Conservation (phyloP, 495 filamentous ascomycete genomes). For the Podospora australis region DNA sequence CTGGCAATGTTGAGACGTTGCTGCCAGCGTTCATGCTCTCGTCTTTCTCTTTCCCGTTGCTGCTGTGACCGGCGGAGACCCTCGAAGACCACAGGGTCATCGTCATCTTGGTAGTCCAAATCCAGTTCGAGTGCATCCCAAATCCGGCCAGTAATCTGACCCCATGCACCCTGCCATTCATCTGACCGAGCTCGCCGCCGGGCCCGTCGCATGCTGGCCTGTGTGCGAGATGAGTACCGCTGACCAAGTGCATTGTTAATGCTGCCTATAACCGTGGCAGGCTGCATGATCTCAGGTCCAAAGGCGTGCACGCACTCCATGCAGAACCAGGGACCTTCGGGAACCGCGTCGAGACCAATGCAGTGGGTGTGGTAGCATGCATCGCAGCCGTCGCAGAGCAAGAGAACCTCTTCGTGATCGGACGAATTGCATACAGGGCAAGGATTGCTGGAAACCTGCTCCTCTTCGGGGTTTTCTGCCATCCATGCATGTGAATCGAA, state of each 20-base stretch:
- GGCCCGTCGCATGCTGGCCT: slow-evolving; percentile 40
- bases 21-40: slow-evolving; percentile 69
- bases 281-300: slow-evolving; percentile 39
- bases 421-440: slow-evolving; percentile 74
- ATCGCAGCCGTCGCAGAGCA: slow-evolving; percentile 86
- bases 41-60: slow-evolving; percentile 54
- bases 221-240: slow-evolving; percentile 43
- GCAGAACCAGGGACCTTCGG: slow-evolving; percentile 78
- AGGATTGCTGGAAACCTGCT: slow-evolving; percentile 53
- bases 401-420: slow-evolving; percentile 70
- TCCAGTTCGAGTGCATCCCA: slow-evolving; percentile 63
- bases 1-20: slow-evolving; percentile 73
- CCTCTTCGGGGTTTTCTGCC: slow-evolving; percentile 65
- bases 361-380: slow-evolving; percentile 80
- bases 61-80: slow-evolving; percentile 48
- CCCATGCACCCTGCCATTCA: slow-evolving; percentile 52
- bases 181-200: slow-evolving; percentile 42
- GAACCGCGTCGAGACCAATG: slow-evolving; percentile 67
- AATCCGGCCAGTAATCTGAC: slow-evolving; percentile 41
- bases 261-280: not conserved
- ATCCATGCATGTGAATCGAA: slow-evolving; percentile 75
- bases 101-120: slow-evolving; percentile 83
- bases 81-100: slow-evolving; percentile 43
- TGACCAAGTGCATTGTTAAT: slow-evolving; percentile 4
- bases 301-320: slow-evolving; percentile 55